Conservation (phyloP, 2,329 filamentous ascomycete species). For the Mycosphaerella arachidis region DNA sequence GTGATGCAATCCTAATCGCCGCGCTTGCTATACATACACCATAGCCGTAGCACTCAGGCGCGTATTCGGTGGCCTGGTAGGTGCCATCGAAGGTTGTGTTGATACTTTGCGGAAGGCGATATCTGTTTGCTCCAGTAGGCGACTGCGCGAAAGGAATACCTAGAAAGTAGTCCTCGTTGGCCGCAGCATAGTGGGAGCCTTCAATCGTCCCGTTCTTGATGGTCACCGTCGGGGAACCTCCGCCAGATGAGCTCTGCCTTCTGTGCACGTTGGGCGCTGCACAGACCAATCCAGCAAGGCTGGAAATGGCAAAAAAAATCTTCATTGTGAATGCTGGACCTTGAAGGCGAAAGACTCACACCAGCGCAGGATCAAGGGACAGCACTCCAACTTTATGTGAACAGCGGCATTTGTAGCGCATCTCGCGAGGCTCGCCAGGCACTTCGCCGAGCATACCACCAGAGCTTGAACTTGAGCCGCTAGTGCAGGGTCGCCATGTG, state of each 20-base stretch:
- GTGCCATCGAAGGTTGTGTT: slow-evolving; percentile 38
- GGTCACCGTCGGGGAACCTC: slow-evolving; percentile 30
- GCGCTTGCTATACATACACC: slow-evolving; percentile 20
- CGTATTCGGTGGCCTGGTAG: slow-evolving; percentile 39
- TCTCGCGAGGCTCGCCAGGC: not conserved
- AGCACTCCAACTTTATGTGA: not conserved
- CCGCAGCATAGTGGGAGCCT: slow-evolving; percentile 37
- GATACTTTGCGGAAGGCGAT: slow-evolving; percentile 32
- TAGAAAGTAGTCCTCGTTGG: slow-evolving; percentile 45
- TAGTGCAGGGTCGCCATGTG: not conserved
- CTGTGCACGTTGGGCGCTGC: slow-evolving; percentile 3
- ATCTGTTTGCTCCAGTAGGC: slow-evolving; percentile 32
- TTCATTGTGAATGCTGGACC: slow-evolving; percentile 8
- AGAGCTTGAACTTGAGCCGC: not conserved
- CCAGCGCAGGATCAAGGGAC: not conserved
- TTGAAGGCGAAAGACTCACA: not conserved
- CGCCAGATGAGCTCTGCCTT: not conserved
- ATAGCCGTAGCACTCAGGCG: slow-evolving; percentile 40
- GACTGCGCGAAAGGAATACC: slow-evolving; percentile 39
- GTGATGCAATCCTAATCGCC: not conserved
- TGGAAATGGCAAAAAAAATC: slow-evolving; percentile 3
- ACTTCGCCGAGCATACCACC: not conserved
- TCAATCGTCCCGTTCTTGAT: slow-evolving; percentile 43
- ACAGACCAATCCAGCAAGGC: slow-evolving; percentile 11
- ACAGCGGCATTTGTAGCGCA: not conserved